Evolutionary conservation across 2,329 filamentous ascomycete species (phyloP).

Genomic region (Fusarium sp.): DNA sequence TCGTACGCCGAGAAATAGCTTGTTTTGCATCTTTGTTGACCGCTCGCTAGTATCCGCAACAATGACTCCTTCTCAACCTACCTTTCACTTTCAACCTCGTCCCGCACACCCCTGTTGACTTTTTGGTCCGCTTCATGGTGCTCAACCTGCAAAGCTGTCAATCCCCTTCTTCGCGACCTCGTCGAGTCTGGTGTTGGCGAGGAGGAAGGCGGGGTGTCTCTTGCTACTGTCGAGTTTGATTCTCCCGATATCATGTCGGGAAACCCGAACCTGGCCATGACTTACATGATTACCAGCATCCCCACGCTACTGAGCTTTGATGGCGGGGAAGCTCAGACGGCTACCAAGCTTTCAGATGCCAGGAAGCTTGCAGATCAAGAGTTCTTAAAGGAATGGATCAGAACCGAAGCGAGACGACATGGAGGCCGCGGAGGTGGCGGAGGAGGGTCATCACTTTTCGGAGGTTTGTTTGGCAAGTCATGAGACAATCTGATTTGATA

Average conservation of each 20-base stretch:
- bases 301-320: slow-evolving; percentile 70
- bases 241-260: slow-evolving; percentile 66
- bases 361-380: slow-evolving; percentile 60
- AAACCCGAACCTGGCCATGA: slow-evolving; percentile 57
- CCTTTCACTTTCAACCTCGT: slow-evolving; percentile 65
- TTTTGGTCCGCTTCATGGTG: slow-evolving; percentile 72
- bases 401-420: slow-evolving; percentile 61
- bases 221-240: slow-evolving; percentile 67
- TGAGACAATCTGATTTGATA: not conserved
- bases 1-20: slow-evolving; percentile 22
- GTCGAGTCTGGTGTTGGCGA: slow-evolving; percentile 65
- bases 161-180: slow-evolving; percentile 62
- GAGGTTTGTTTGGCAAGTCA: slow-evolving; percentile 57
- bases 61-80: slow-evolving; percentile 67
- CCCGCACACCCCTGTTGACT: slow-evolving; percentile 67
- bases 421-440: slow-evolving; percentile 59
- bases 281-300: slow-evolving; percentile 69
- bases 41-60: slow-evolving; percentile 62
- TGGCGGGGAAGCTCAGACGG: slow-evolving; percentile 62
- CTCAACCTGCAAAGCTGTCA: slow-evolving; percentile 63
- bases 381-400: slow-evolving; percentile 67
- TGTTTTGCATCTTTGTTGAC: slow-evolving; percentile 17
- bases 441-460: slow-evolving; percentile 51
- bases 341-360: slow-evolving; percentile 63
- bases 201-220: slow-evolving; percentile 66